These are phyloP conservation scores for Trichosporon faecale DNA, from an alignment of 1,284 basidiomycete genomes.

Conservation along the genomic window DNA sequence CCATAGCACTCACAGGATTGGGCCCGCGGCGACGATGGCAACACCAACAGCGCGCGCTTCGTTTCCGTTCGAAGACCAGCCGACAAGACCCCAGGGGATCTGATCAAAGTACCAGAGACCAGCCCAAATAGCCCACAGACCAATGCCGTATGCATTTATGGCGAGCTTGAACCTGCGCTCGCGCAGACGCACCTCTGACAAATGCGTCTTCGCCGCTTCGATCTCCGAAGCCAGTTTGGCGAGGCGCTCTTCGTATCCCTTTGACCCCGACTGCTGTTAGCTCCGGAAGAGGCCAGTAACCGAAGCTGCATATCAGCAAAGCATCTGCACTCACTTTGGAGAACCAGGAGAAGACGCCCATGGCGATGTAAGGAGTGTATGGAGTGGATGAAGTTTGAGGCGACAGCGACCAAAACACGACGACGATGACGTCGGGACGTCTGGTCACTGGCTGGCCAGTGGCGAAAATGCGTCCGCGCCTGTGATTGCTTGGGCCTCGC, in stretches of 20 bases:
- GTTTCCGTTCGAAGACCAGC: constrained; percentile 35
- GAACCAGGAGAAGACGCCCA: constrained; percentile 50
- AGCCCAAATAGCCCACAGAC: constrained; percentile 74
- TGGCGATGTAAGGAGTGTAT: constrained; percentile 13
- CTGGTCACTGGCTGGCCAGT: background rate
- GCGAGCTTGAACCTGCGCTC: constrained; percentile 77
- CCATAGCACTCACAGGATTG: constrained; percentile 66
- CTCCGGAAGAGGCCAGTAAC: background rate
- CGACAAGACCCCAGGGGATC: constrained; percentile 57
- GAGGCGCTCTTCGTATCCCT: constrained; percentile 58
- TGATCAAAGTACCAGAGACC: constrained; percentile 73
- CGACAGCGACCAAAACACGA: background rate
- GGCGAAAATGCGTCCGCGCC: background rate
- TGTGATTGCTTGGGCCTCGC: constrained; percentile 7
- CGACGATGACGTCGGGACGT: constrained; percentile 5
- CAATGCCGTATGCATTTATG: constrained; percentile 76
- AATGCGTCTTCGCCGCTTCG: constrained; percentile 61
- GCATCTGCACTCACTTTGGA: constrained; percentile 23
- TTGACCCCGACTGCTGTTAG: constrained; percentile 39
- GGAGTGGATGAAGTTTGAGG: background rate
- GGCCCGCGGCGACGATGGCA: constrained; percentile 65
- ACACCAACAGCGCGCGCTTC: constrained; percentile 57
- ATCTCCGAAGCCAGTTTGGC: constrained; percentile 55
- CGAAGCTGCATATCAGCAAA: background rate
- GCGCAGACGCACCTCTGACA: constrained; percentile 82